Evolutionary conservation across 768 basidiomycete genomes (phyloP).

Genomic region (Pisolithus sp.): DNA sequence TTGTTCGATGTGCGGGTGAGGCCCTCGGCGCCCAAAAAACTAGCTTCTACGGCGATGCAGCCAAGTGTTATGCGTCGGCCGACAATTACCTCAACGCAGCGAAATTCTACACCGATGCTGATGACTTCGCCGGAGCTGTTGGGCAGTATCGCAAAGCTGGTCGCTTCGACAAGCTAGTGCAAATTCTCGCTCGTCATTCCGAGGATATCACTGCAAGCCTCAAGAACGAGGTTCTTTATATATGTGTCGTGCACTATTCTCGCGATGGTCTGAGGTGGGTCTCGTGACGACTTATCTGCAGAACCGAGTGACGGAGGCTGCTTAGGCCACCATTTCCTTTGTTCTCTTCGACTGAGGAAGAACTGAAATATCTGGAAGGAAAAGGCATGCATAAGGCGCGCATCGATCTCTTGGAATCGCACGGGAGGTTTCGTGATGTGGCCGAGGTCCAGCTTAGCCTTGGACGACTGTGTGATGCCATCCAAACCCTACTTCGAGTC

Average conservation of each 20-base stretch:
- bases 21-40: conserved; percentile 23
- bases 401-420: conserved; percentile 36
- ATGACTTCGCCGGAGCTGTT: conserved; percentile 39
- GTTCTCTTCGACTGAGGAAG: conserved; percentile 48
- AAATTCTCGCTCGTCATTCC: conserved; percentile 16
- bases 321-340: conserved; percentile 41
- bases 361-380: conserved; percentile 52
- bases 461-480: conserved; percentile 41
- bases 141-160: conserved; percentile 42
- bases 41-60: conserved; percentile 38
- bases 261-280: neutral
- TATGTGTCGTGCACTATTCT: neutral
- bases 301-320: neutral
- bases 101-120: conserved; percentile 33
- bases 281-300: neutral
- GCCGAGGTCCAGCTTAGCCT: conserved; percentile 45
- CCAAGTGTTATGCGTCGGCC: conserved; percentile 39
- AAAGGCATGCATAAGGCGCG: conserved; percentile 45
- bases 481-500: conserved; percentile 37
- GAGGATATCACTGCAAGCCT: neutral
- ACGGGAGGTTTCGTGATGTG: conserved; percentile 41
- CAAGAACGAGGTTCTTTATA: neutral
- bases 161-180: conserved; percentile 47
- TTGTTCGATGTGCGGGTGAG: conserved; percentile 34
- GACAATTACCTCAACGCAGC: conserved; percentile 40